Conservation (phyloP, 1,284 basidiomycete genomes). For the Ceratobasidium sp. region DNA sequence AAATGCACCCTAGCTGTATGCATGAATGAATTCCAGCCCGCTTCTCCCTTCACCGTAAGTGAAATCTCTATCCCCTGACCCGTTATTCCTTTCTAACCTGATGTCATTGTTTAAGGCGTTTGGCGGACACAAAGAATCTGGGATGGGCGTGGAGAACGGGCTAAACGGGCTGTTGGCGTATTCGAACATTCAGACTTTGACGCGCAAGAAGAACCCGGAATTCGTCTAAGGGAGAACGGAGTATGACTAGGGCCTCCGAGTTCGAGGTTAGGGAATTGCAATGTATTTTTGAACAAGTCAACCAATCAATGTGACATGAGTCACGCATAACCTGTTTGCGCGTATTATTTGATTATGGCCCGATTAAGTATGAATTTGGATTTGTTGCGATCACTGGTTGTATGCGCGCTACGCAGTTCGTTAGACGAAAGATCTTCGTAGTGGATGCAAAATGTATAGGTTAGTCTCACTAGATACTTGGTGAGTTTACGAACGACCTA, state of each 20-base stretch:
- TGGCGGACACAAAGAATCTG: slow-evolving; percentile 34
- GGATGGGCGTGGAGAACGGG: slow-evolving; percentile 27
- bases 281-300: too few relatives aligned
- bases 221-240: not conserved
- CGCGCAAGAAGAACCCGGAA: slow-evolving; percentile 5
- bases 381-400: too few relatives aligned
- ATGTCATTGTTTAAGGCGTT: not conserved
- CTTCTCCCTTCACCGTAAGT: slow-evolving; percentile 21
- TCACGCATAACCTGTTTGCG: not conserved
- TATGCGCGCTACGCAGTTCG: too few relatives aligned
- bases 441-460: too few relatives aligned
- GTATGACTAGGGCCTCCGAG: too few relatives aligned
- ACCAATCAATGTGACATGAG: too few relatives aligned
- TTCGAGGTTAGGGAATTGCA: too few relatives aligned
- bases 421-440: too few relatives aligned
- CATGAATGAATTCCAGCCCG: slow-evolving; percentile 14
- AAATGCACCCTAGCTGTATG: slow-evolving; percentile 8
- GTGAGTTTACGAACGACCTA: too few relatives aligned
- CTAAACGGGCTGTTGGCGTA: slow-evolving; percentile 11
- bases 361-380: too few relatives aligned
- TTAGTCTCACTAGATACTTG: too few relatives aligned
- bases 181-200: slow-evolving; percentile 34
- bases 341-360: too few relatives aligned
- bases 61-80: not conserved
- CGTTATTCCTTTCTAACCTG: not conserved